Evolutionary conservation across 768 basidiomycete genomes (phyloP).

Genomic region (Leccinum longicurvipes): DNA sequence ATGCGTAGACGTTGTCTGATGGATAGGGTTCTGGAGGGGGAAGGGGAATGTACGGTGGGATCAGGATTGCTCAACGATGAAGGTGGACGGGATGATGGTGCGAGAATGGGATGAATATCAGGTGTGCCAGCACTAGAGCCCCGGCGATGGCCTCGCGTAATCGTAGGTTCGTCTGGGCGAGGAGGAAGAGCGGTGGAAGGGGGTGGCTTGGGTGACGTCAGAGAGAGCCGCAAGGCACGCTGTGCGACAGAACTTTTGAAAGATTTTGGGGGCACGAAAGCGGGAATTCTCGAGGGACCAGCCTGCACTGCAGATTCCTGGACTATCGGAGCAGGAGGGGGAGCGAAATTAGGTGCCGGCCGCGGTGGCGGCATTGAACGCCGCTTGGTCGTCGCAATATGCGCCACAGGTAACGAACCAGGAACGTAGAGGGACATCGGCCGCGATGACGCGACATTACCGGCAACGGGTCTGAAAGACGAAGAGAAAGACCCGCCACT

Average conservation of each 20-base stretch:
- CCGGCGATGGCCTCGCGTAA: slow-evolving; percentile 27
- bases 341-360: slow-evolving; percentile 66
- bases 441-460: slow-evolving; percentile 7
- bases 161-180: slow-evolving; percentile 54
- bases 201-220: slow-evolving; percentile 62
- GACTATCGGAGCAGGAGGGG: slow-evolving; percentile 59
- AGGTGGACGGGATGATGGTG: slow-evolving; percentile 40
- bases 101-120: slow-evolving; percentile 42
- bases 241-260: slow-evolving; percentile 59
- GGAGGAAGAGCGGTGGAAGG: slow-evolving; percentile 60
- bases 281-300: slow-evolving; percentile 1
- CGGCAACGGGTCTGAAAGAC: slow-evolving; percentile 7
- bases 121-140: slow-evolving; percentile 32
- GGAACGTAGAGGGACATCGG: slow-evolving; percentile 23
- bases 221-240: slow-evolving; percentile 55
- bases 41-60: slow-evolving; percentile 21
- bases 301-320: slow-evolving; percentile 11
- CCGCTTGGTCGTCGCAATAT: slow-evolving; percentile 41
- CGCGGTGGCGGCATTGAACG: slow-evolving; percentile 70
- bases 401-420: slow-evolving; percentile 10
- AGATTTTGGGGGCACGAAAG: slow-evolving; percentile 23
- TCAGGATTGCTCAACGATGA: slow-evolving; percentile 34
- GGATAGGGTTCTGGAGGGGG: slow-evolving; percentile 34
- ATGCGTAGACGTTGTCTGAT: slow-evolving; percentile 66
- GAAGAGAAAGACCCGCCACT: slow-evolving; percentile 8